Evolutionary conservation across 2,329 filamentous ascomycete genomes (phyloP), one percentile per base, ranked within the genome.

Genomic region (Monosporascus cannonballus): DNA sequence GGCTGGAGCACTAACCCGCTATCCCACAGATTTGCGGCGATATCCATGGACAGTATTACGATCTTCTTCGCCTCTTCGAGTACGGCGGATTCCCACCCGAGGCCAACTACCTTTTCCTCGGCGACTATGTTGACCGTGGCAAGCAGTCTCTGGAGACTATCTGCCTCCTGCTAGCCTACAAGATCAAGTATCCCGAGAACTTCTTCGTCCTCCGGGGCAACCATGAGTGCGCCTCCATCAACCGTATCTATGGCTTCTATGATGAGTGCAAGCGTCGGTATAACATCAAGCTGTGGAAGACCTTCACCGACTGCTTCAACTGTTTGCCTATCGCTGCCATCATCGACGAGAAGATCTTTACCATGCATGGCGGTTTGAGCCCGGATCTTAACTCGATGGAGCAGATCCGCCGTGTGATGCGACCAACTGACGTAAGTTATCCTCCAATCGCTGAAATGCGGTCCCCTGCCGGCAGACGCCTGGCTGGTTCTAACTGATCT

Each of bases 251-350:
- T 73, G 94, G 94, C 55, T 99, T 99, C 79, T 99, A 99, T 79
- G 94, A 99, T 69, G 93, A 99, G 76, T 99, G 93, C 86, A 99
- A 99, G 81, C 87, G 94, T 69, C 84, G 93, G 64, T 97, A 96
- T 79, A 99, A 97, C 76, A 96, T 97, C 79, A 97, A 97, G 83
- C 82, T 97, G 56, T 97, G 93, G 93, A 99, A 99, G 83, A 97
- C 93, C 1, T 97, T 99, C 71, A 96, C 92, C 59, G 93, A 99
- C 73, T 96, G 92, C 81, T 99, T 99, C 84, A 99, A 99, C 81
- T 96, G 91, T 76, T 76, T 97, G 68, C 93, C 93, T 47, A 97
- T 99, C 72, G 94, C 93, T 54, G 93, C 94, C 62, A 99, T 99
- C 75, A 96, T 99, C 65, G 93, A 96, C 69, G 94, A 96, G 80